Base-by-base conservation (phyloP, 192 early-diverging fungal genomes). In the Entomortierella chlamydospora region DNA sequence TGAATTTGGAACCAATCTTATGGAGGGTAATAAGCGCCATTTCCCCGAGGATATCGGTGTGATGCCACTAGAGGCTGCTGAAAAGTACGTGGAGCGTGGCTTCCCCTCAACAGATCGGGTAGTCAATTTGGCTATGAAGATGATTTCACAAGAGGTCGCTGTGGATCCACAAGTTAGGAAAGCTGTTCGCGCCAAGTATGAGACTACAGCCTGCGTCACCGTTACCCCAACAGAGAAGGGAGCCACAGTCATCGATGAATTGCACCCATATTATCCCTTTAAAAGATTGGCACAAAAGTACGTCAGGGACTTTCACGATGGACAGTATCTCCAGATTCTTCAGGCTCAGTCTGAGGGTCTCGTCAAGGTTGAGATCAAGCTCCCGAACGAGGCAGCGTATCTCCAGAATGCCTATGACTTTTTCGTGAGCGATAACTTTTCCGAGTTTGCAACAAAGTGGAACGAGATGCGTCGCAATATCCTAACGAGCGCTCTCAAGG, bases 181-280 rank as follows among this genome's bases (percentile, higher is more conserved):
- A 13, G 91, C 90, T 54, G 84, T 97, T 49, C 91, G 96, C 23
- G 70, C 81, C 33, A 89, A 92, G 31, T 96, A 91, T 82, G 85
- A 87, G 59, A 72, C 78, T 22, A 82, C 91, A 59, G 94, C 91
- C 33, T 85, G 87, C 30, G 86, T 97, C 13, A 84, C 86, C 26
- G 91, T 95, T 28, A 87, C 81, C 28, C 94, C 96, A 1, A 99
- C 96, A 2, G 91, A 92, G 34, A 91, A 91, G 59, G 97, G 96
- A 0, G 69, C 83, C 28, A 83, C 64, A 31, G 90, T 91, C 61
- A 95, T 99, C 61, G 90, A 94, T 47, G 87, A 87, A 13, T 81
- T 88, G 15, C 95, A 98, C 62, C 88, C 92, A 1, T 94, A 91
- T 57, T 83, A 93, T 80, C 88, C 90, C 6, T 96, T 97, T 86